Evolutionary conservation across 2,329 filamentous ascomycete genomes (phyloP), one percentile per base, ranked within the genome.

Genomic region (Graphilbum fragrans): DNA sequence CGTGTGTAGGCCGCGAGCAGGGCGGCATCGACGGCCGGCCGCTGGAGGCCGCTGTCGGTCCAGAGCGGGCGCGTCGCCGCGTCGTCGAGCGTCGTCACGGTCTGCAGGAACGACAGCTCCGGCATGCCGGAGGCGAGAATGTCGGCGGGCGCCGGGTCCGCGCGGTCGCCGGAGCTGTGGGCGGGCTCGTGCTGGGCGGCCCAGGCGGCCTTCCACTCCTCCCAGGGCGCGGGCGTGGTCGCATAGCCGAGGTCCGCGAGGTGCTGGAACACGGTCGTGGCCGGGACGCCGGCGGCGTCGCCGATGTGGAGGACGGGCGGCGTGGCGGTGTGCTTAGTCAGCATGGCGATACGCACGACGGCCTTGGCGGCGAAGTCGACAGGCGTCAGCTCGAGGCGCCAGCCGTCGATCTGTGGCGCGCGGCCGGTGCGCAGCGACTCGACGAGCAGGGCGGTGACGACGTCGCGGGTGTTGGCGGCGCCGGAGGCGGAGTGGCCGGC

Each of bases 91-190:
- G 87, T 77, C 0, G 82, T 83, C 29, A 86, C 80, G 36, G 74
- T 76, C 45, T 72, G 69, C 39, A 88, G 59, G 51, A 82, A 82
- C 14, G 84, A 80, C 1, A 81, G 74, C 8, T 72, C 80, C 1
- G 84, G 84, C 83, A 88, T 87, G 45, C 84, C 83, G 47, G 82
- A 80, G 38, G 82, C 79, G 11, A 90, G 76, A 49, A 88, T 85
- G 49, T 87, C 82, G 27, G 84, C 74, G 0, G 84, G 87, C 52
- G 86, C 86, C 1, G 77, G 74, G 33, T 80, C 81, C 39, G 84
- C 77, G 23, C 78, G 80, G 9, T 12, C 22, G 8, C 19, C 23
- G n/a, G 4, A 18, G 14, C 2, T 10, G 18, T 5, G 5, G 33
- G 32, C 7, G 34, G 34, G 6, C 8, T 73, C 49, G 77, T 80